Conservation (phyloP, 371 early-diverging fungal genomes). For the Smittium culicis region DNA sequence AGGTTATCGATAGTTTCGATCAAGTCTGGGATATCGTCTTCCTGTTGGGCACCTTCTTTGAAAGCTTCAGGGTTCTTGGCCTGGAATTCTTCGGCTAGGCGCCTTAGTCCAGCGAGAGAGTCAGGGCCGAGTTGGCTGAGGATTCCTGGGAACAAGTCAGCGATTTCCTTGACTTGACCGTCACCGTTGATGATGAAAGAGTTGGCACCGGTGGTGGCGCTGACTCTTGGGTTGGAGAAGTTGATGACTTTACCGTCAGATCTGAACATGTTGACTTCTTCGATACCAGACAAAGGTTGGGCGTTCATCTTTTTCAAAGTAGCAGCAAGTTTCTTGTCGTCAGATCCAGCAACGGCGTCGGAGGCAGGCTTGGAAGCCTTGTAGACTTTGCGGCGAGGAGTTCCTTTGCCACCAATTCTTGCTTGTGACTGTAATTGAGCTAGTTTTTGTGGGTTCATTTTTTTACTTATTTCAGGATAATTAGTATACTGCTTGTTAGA, state of each 20-base stretch:
- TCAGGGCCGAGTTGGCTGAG: conserved; percentile 90
- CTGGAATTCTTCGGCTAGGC: conserved; percentile 75
- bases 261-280: conserved; percentile 98
- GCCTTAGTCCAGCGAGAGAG: conserved; percentile 73
- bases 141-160: conserved; percentile 77
- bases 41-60: conserved; percentile 34
- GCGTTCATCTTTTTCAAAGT: conserved; percentile 77
- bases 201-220: conserved; percentile 71
- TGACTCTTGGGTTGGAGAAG: conserved; percentile 68
- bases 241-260: conserved; percentile 86
- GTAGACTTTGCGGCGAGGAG: conserved; percentile 90
- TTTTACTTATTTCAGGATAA: too few species aligned
- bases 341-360: conserved; percentile 17
- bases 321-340: conserved; percentile 81
- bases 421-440: conserved; percentile 81
- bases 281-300: conserved; percentile 72
- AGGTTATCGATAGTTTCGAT: conserved; percentile 36
- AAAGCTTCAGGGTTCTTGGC: conserved; percentile 38
- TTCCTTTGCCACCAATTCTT: conserved; percentile 93
- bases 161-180: conserved; percentile 57
- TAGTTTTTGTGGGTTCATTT: conserved; percentile 91
- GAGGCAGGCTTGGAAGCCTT: conserved; percentile 44
- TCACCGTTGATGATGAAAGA: conserved; percentile 84
- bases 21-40: conserved; percentile 64
- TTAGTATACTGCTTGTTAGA: too few species aligned